These are phyloP conservation scores for Calocera cornea DNA, from an alignment of 768 basidiomycete species.

Conservation along the genomic window DNA sequence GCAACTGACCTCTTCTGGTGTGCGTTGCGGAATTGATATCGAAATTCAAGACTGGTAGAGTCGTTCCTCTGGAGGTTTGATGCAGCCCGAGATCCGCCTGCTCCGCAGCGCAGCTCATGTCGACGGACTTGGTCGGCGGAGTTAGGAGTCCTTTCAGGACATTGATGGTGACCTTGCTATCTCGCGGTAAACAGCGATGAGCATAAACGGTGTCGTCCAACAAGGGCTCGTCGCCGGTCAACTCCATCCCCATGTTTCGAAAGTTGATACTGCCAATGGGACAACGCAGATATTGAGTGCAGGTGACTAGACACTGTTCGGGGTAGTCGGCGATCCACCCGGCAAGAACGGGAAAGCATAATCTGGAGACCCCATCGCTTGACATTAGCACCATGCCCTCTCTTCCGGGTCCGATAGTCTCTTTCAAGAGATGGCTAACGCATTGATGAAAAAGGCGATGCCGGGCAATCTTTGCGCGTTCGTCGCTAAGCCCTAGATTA, in stretches of 20 bases:
- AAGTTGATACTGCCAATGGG: background rate
- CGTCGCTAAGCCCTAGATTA: constrained; percentile 32
- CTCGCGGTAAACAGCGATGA: background rate
- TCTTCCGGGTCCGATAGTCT: background rate
- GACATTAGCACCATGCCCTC: background rate
- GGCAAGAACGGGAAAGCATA: constrained; percentile 8
- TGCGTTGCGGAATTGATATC: background rate
- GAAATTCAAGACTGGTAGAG: background rate
- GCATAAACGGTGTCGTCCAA: background rate
- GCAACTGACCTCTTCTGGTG: background rate
- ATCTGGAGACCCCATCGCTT: background rate
- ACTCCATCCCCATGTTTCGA: background rate
- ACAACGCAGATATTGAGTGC: background rate
- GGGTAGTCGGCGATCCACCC: constrained; percentile 11
- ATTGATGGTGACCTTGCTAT: background rate
- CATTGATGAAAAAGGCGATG: constrained; percentile 29
- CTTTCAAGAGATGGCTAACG: constrained; percentile 23
- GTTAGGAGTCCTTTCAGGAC: background rate
- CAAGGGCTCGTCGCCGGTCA: background rate
- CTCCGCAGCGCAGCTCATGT: background rate
- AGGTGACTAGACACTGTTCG: constrained; percentile 7
- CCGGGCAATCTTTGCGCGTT: constrained; percentile 25
- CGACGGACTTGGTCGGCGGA: background rate
- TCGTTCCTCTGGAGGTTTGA: background rate
- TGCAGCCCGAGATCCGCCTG: background rate